phyloP scores from a whole-genome alignment of 2,329 filamentous ascomycete genomes.

The Chrysosporium keratinophilum region DNA sequence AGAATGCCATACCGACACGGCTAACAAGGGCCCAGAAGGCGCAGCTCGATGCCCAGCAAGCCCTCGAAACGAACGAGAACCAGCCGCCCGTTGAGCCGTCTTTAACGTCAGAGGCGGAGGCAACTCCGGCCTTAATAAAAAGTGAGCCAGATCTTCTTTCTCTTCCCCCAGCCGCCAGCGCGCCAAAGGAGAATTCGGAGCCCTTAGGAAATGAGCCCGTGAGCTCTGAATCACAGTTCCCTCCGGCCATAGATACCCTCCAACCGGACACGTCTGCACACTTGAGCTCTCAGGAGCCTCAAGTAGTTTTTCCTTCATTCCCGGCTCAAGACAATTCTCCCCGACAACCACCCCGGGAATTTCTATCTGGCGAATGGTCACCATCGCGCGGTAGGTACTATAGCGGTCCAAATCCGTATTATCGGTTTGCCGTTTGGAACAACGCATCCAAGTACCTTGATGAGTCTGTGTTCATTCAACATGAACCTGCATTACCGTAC shows the following conservation, averaged over 20 bases:
- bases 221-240: background rate
- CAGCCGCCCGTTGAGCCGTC: too few relatives aligned
- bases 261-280: background rate
- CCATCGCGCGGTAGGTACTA: background rate
- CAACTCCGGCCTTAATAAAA: background rate
- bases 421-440: background rate
- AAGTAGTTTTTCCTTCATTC: constrained; percentile 3
- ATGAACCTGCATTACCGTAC: background rate
- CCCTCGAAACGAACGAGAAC: too few relatives aligned
- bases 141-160: constrained; percentile 7
- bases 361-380: background rate
- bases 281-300: background rate
- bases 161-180: background rate
- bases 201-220: background rate
- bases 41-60: too few relatives aligned
- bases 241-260: background rate
- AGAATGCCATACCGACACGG: too few relatives aligned
- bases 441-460: background rate
- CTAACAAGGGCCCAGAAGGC: too few relatives aligned
- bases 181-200: background rate
- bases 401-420: background rate
- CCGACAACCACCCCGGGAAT: background rate
- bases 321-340: too few relatives aligned
- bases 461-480: background rate
- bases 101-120: too few relatives aligned